Evolutionary conservation across 2,329 filamentous ascomycete species (phyloP).

Genomic region (Trichoderma sp.): DNA sequence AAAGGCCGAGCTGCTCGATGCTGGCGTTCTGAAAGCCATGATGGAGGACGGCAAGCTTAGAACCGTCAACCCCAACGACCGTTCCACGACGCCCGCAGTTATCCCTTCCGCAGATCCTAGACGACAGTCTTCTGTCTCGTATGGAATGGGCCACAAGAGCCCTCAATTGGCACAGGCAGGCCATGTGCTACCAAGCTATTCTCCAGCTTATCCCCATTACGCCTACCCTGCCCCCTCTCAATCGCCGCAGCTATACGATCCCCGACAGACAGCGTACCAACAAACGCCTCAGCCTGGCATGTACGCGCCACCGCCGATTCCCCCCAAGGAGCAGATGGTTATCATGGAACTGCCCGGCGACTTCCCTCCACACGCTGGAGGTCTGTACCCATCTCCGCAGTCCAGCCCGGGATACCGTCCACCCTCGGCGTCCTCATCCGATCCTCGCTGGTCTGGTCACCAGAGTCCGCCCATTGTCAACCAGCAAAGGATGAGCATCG

Average conservation of each 20-base stretch:
- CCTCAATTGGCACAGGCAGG: neutral
- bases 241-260: slow-evolving; percentile 19
- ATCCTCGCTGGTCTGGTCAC: slow-evolving; percentile 40
- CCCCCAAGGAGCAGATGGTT: slow-evolving; percentile 27
- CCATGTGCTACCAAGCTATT: slow-evolving; percentile 37
- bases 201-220: slow-evolving; percentile 23
- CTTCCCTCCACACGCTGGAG: slow-evolving; percentile 36
- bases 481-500: slow-evolving; percentile 28
- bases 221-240: slow-evolving; percentile 12
- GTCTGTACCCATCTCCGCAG: slow-evolving; percentile 25
- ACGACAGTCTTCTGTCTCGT: neutral
- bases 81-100: slow-evolving; percentile 33
- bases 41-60: slow-evolving; percentile 61
- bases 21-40: slow-evolving; percentile 64
- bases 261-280: slow-evolving; percentile 21
- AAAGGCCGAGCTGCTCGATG: slow-evolving; percentile 66
- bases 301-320: slow-evolving; percentile 27
- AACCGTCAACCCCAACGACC: slow-evolving; percentile 55
- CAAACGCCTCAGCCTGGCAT: slow-evolving; percentile 23
- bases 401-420: slow-evolving; percentile 26
- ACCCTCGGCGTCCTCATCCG: slow-evolving; percentile 25
- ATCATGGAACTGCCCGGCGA: slow-evolving; percentile 49
- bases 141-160: neutral
- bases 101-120: slow-evolving; percentile 22
- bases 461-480: slow-evolving; percentile 27